Evolutionary conservation across 805 yeast genomes (phyloP), one percentile per base, ranked within the genome.

Genomic region (Kodamaea sagamina): DNA sequence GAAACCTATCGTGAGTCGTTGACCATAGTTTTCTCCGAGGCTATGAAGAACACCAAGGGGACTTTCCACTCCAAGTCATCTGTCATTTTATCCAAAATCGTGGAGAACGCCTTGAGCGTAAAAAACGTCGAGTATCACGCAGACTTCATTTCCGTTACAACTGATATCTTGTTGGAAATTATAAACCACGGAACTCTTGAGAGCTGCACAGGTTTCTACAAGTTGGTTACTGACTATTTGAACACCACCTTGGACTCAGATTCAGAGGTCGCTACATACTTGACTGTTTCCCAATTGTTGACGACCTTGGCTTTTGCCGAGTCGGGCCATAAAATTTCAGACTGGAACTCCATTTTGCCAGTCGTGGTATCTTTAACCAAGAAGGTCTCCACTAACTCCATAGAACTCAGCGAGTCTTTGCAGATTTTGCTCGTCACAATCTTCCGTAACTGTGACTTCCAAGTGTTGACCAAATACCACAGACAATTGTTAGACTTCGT

Each of bases 21-120:
- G 32, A 71, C 78, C 2, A 71, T 74, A 4, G 71, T 90, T 32
- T 81, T 81, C 56, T 71, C 89, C 2, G 95, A 88, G 56, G 69
- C 97, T 0, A 69, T 90, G 59, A 82, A 78, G 49, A 81, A 88
- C 35, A 81, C 95, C 0, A 76, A 77, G 10, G 84, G 79, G 4
- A 73, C 85, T 0, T 70, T 90, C 47, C 96, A 92, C 59, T 85
- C 96, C 1, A 87, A 81, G 57, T 69, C 89, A 0, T 58, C 70
- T 1, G 42, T 63, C 0, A 78, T 88, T 4, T 57, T 86, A 32
- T 62, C 69, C 2, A 61, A 63, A 5, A 51, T 81, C 10, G 42
- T 80, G 1, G 64, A 67, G n/a, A 63, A 65, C 21, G 58, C 65
- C 2, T 50, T 49, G 21, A 32, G 18, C n/a, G 29, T 34, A 6